Conservation (phyloP, 2,329 filamentous ascomycete species). For the Aureobasidium mangrovei region DNA sequence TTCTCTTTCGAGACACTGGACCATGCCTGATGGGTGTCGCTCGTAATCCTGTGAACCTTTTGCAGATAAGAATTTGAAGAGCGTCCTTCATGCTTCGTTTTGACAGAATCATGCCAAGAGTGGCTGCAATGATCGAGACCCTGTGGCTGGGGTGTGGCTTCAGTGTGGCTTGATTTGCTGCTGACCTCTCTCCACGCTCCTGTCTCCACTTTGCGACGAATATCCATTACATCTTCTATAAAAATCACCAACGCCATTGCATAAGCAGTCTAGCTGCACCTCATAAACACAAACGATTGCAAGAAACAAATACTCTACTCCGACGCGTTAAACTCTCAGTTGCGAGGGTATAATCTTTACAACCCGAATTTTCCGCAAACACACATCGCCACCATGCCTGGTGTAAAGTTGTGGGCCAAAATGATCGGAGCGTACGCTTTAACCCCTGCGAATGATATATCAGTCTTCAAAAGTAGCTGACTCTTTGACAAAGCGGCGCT, state of each 20-base stretch:
- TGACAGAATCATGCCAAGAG: neutral
- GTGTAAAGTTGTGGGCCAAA: conserved; percentile 50
- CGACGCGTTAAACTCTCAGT: neutral
- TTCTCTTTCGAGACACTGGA: conserved; percentile 8
- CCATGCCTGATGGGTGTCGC: neutral
- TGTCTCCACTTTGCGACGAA: neutral
- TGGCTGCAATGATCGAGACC: neutral
- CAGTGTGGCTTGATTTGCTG: neutral
- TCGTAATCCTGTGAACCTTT: too few relatives aligned
- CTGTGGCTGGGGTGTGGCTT: conserved; percentile 4
- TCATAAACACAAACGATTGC: neutral
- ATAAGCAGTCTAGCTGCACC: too few relatives aligned
- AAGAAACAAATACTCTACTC: too few relatives aligned
- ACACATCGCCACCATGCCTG: conserved; percentile 33
- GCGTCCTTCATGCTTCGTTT: neutral
- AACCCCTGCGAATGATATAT: conserved; percentile 13
- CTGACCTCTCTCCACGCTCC: neutral
- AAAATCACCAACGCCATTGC: neutral
- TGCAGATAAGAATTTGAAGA: neutral
- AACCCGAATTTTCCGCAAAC: neutral
- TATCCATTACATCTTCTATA: conserved; percentile 11
- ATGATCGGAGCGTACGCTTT: conserved; percentile 58
- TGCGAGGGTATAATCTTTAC: neutral
- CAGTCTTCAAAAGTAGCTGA: conserved; percentile 2
- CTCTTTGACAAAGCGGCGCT: conserved; percentile 49